A percentile compares a stretch with the other conserved stretches of the same genome.
phyloP scores from a whole-genome alignment of 164 flowering plant genomes.

The Protea cynaroides region DNA sequence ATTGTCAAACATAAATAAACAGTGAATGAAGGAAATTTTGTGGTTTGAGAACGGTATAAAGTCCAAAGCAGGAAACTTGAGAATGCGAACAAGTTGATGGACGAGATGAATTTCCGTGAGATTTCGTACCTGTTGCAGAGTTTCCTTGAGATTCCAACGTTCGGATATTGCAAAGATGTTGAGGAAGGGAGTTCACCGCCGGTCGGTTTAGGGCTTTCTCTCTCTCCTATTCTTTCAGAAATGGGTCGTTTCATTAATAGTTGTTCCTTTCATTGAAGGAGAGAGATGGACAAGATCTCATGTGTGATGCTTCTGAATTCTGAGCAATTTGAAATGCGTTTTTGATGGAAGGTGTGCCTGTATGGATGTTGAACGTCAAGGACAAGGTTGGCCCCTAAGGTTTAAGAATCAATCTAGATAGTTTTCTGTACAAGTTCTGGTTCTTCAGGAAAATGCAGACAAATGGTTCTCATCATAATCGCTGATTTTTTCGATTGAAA shows the following conservation, averaged over 20 bases:
- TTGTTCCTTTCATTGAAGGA: slow-evolving; percentile 2
- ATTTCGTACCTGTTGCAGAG: no score
- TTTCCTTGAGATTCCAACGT: no score
- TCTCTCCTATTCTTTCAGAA: no score
- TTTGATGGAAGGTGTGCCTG: not conserved
- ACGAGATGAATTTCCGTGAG: no score
- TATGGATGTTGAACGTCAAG: slow-evolving; percentile 5
- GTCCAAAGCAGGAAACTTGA: no score
- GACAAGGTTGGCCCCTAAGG: slow-evolving; percentile 8
- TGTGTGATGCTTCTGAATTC: slow-evolving; percentile 7
- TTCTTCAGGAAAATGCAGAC: not conserved
- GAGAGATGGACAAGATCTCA: slow-evolving; percentile 4
- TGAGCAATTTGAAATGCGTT: slow-evolving; percentile 16
- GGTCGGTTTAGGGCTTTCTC: no score
- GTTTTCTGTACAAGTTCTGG: slow-evolving; percentile 2
- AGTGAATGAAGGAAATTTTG: no score
- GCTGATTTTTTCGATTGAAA: not conserved
- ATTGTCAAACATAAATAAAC: no score
- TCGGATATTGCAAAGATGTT: no score
- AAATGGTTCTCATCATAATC: slow-evolving; percentile 1
- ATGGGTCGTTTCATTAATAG: slow-evolving; percentile 9
- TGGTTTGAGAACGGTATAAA: no score
- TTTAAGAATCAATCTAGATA: not conserved
- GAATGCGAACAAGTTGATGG: no score
- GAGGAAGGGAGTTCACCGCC: no score